These are phyloP conservation scores for Picochlorum sp. DNA, from an alignment of 139 green algal species.

Conservation along the genomic window DNA sequence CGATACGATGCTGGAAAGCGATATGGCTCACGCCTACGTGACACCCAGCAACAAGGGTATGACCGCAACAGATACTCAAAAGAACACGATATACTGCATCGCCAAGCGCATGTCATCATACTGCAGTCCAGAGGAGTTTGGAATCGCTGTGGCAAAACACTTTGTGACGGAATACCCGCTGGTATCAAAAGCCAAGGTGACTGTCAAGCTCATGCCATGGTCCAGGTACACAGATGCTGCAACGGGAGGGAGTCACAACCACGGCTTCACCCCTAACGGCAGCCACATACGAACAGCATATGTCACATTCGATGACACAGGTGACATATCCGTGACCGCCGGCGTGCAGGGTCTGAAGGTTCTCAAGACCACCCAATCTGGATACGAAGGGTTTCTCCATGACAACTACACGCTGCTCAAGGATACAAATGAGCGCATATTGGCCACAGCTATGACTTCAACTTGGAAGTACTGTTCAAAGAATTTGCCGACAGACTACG, in stretches of 20 bases:
- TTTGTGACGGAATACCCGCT: constrained; percentile 75
- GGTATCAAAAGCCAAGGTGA: constrained; percentile 75
- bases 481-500: not conserved
- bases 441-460: constrained; percentile 73
- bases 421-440: constrained; percentile 77
- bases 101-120: constrained; percentile 55
- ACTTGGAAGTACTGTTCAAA: constrained; percentile 58
- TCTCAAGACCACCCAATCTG: constrained; percentile 88
- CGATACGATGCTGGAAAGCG: constrained; percentile 63
- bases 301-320: constrained; percentile 45
- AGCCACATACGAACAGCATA: constrained; percentile 43
- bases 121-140: constrained; percentile 80
- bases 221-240: constrained; percentile 24
- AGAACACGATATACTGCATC: constrained; percentile 86
- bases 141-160: constrained; percentile 66
- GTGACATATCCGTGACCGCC: constrained; percentile 44
- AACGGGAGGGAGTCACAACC: constrained; percentile 9
- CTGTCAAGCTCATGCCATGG: constrained; percentile 83
- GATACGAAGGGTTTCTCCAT: constrained; percentile 80
- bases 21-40: constrained; percentile 76
- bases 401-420: constrained; percentile 86
- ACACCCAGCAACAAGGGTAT: constrained; percentile 70
- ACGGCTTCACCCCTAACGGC: constrained; percentile 27
- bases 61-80: constrained; percentile 90
- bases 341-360: constrained; percentile 58